Percentiles rank a stretch among this genome's conserved stretches.
phyloP scores from a whole-genome alignment of 2,329 filamentous ascomycete genomes.

The Aspergillus quadricinctus region DNA sequence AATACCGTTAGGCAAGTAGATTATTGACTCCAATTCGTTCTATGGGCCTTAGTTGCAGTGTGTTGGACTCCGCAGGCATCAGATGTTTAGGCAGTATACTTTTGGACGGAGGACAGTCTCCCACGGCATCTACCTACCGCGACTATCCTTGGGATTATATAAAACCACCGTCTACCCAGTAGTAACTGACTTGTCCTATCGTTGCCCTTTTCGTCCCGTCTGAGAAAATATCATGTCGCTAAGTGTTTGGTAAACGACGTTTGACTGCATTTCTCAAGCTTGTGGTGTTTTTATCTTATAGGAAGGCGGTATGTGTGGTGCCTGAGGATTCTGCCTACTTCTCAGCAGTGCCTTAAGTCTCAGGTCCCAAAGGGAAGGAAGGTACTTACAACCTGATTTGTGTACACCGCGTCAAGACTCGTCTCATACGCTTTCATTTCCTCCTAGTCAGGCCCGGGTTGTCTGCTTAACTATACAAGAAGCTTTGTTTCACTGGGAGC shows the following conservation, averaged over 20 bases:
- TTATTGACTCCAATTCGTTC: background rate
- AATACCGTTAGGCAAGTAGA: background rate
- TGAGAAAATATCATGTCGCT: background rate
- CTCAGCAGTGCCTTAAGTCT: background rate
- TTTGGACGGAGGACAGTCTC: background rate
- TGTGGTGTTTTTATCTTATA: background rate
- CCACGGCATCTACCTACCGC: background rate
- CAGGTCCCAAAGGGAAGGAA: background rate
- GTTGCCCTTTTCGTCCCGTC: background rate
- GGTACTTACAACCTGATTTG: background rate
- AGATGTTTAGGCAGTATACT: background rate
- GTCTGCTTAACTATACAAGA: background rate
- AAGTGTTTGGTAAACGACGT: background rate
- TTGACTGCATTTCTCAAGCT: background rate
- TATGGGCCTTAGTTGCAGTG: background rate
- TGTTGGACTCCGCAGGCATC: background rate
- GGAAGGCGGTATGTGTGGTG: background rate
- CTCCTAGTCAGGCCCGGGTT: background rate
- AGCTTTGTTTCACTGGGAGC: background rate
- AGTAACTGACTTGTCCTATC: background rate
- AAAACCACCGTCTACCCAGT: background rate
- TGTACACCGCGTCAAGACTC: background rate
- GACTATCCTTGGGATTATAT: background rate
- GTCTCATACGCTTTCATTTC: background rate
- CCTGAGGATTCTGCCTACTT: background rate